These are phyloP conservation scores for Schrenkiella parvula DNA, from an alignment of 345 rosid species.

Conservation along the genomic window DNA sequence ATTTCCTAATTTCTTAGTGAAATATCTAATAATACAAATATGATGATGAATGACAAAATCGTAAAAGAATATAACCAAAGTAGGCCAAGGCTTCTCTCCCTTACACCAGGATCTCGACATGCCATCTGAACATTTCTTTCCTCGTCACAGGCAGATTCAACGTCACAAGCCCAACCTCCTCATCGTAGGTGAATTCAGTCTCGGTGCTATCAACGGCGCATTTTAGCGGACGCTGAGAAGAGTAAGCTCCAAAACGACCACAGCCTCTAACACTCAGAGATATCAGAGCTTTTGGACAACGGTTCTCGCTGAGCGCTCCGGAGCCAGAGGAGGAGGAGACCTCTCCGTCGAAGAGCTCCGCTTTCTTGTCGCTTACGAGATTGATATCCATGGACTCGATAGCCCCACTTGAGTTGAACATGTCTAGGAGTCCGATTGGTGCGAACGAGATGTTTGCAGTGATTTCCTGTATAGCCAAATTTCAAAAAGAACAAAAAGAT, in stretches of 20 bases:
- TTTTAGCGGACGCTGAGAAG: slow-evolving; percentile 62
- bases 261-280: slow-evolving; percentile 65
- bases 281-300: slow-evolving; percentile 48
- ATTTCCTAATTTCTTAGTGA: slow-evolving; percentile 6
- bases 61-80: neutral
- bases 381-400: slow-evolving; percentile 53
- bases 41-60: slow-evolving; percentile 14
- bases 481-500: neutral
- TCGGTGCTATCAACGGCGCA: slow-evolving; percentile 53
- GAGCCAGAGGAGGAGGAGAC: slow-evolving; percentile 39
- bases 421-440: slow-evolving; percentile 77
- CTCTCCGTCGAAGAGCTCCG: slow-evolving; percentile 52
- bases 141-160: slow-evolving; percentile 50
- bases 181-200: slow-evolving; percentile 50
- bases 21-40: neutral
- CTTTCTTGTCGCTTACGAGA: slow-evolving; percentile 32
- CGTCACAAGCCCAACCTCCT: slow-evolving; percentile 55
- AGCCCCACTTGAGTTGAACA: slow-evolving; percentile 87
- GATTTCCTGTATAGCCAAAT: slow-evolving; percentile 48
- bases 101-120: slow-evolving; percentile 61
- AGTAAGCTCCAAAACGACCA: slow-evolving; percentile 71
- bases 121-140: slow-evolving; percentile 90
- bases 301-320: slow-evolving; percentile 34
- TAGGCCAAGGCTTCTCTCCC: neutral
- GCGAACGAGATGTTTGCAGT: slow-evolving; percentile 61